A percentile compares a stretch with the other conserved stretches of the same genome.
Conservation (phyloP, 2,329 filamentous ascomycete genomes). For the Ophiocordyceps camponoti-saundersi region DNA sequence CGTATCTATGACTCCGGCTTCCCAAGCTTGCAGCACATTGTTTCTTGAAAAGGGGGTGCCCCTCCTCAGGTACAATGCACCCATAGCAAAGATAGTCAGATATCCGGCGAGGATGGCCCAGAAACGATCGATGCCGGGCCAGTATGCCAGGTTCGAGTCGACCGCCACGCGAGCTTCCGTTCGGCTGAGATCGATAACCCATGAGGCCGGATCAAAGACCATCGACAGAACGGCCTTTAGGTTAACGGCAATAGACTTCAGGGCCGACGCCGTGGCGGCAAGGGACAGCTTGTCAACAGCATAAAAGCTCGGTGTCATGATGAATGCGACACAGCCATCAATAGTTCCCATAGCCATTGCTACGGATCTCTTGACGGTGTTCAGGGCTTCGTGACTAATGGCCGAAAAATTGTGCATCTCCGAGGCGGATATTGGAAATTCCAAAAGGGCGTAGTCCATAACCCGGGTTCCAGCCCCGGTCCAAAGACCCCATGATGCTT, state of each 20-base stretch:
- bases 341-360: slow-evolving; percentile 20
- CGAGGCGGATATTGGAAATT: slow-evolving; percentile 33
- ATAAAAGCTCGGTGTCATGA: slow-evolving; percentile 26
- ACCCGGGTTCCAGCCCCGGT: slow-evolving; percentile 28
- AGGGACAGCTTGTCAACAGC: slow-evolving; percentile 11
- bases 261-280: background rate
- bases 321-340: slow-evolving; percentile 21
- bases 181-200: slow-evolving; percentile 39
- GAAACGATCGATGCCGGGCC: slow-evolving; percentile 47
- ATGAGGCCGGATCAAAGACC: slow-evolving; percentile 31
- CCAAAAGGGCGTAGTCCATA: slow-evolving; percentile 29
- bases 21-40: slow-evolving; percentile 42
- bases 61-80: slow-evolving; percentile 63
- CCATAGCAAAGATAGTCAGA: slow-evolving; percentile 53
- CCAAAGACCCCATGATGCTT: slow-evolving; percentile 24
- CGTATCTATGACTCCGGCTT: slow-evolving; percentile 64
- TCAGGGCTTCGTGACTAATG: slow-evolving; percentile 54
- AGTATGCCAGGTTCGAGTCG: slow-evolving; percentile 45
- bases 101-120: slow-evolving; percentile 73
- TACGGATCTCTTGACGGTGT: slow-evolving; percentile 39
- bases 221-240: slow-evolving; percentile 7
- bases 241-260: slow-evolving; percentile 5
- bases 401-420: slow-evolving; percentile 66
- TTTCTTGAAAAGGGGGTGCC: slow-evolving; percentile 49
- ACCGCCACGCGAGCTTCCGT: slow-evolving; percentile 19